Evolutionary conservation across 192 early-diverging fungal genomes (phyloP), one percentile per base, ranked within the genome.

Genomic region (Jimgerdemannia lactiflua): DNA sequence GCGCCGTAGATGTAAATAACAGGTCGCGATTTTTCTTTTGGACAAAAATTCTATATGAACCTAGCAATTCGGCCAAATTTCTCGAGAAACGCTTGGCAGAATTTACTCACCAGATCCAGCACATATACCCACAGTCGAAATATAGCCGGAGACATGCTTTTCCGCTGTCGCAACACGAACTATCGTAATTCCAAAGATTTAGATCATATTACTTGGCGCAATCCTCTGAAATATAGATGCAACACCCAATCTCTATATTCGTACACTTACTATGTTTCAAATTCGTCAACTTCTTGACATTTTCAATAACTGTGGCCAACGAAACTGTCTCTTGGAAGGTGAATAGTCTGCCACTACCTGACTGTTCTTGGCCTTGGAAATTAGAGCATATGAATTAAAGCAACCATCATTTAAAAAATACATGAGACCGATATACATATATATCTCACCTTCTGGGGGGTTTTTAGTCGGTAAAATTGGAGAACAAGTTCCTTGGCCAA

Each of bases 61-160:
- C 14, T 68, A 11, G n/a, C 17, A 42, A 29, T 42, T n/a, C 42
- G 42, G 3, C 39, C 39, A 70, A 65, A 70, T 3, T 71, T 49
- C 11, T 29, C 29, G 29, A 29, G 29, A 29, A 29, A 29, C 29
- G 29, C 29, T 29, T 59, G 14, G 49, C 6, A 59, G 14, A 59
- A 14, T 6, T 14, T 14, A 59, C 14, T 10, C 79, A 68, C 91
- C 92, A 3, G 96, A 95, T 11, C 97, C 97, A 7, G 96, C 96
- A 86, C 97, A 99, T 59, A 98, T 94, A 8, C 93, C 97, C 42
- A 98, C 86, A 3, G 89, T 91, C 54, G 80, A 77, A 44, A 97
- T 89, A n/a, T 79, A 74, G 20, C 78, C 75, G 43, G 73, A 77
- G 19, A 54, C 71, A 9, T 71, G n/a, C 18, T 18, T 66, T 20